These are phyloP conservation scores for Spergularia marina DNA, from an alignment of 148 eudicot species.

Conservation along the genomic window DNA sequence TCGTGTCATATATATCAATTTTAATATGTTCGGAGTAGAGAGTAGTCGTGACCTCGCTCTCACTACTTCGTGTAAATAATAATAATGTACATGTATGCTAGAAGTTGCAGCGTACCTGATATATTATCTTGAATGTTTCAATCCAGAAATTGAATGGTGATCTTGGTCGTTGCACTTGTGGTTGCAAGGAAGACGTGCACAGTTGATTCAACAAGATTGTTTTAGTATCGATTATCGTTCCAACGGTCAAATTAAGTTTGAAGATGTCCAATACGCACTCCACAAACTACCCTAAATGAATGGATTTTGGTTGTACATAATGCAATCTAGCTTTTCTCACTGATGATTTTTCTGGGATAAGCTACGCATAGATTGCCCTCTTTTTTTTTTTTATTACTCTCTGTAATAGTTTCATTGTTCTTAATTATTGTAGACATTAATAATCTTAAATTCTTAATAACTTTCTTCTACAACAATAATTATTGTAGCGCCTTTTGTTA, in stretches of 20 bases:
- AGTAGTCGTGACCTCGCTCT: no score
- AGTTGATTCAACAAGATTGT: background rate
- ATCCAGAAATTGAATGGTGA: constrained; percentile 48
- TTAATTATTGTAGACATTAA: background rate
- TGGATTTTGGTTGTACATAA: constrained; percentile 15
- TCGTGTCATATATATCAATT: no score
- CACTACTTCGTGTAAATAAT: no score
- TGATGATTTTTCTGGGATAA: background rate
- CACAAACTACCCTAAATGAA: background rate
- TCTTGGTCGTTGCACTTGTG: constrained; percentile 50
- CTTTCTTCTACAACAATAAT: no score
- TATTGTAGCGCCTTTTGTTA: no score
- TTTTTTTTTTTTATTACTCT: background rate
- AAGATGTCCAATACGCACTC: no score
- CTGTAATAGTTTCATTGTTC: background rate
- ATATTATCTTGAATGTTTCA: background rate
- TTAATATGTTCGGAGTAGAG: no score
- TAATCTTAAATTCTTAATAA: background rate
- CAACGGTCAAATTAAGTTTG: background rate
- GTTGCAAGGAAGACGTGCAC: constrained; percentile 37
- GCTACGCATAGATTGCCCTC: background rate
- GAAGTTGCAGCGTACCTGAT: background rate
- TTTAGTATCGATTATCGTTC: background rate
- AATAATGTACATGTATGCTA: no score
- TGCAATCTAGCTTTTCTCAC: background rate